A percentile compares a stretch with the other conserved stretches of the same genome.
These are phyloP conservation scores for Mucor saturninus DNA, from an alignment of 371 early-diverging fungal genomes.

Conservation along the genomic window DNA sequence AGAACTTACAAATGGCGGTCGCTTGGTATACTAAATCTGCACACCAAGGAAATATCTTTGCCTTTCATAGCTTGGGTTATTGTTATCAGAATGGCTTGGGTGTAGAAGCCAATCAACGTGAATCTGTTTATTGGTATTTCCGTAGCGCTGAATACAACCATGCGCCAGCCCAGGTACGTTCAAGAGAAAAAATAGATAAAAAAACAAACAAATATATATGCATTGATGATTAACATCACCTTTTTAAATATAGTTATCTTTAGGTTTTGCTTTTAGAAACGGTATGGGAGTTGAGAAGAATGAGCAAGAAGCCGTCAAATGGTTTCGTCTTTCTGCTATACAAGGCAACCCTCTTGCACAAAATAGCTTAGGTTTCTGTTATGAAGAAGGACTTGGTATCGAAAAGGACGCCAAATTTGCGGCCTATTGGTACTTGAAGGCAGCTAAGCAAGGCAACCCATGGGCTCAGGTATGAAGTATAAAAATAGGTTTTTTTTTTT, in stretches of 20 bases:
- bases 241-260: constrained; percentile 48
- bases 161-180: constrained; percentile 62
- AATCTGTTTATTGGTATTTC: constrained; percentile 82
- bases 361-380: constrained; percentile 87
- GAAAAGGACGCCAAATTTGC: constrained; percentile 60
- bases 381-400: constrained; percentile 76
- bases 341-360: constrained; percentile 80
- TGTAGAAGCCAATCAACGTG: constrained; percentile 57
- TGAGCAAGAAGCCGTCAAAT: constrained; percentile 68
- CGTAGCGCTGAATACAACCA: constrained; percentile 68
- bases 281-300: constrained; percentile 75
- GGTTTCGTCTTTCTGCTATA: constrained; percentile 70
- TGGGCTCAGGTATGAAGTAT: constrained; percentile 55
- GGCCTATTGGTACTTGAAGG: constrained; percentile 64
- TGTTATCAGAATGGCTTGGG: constrained; percentile 92
- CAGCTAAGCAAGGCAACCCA: constrained; percentile 67
- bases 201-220: background rate
- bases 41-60: constrained; percentile 78
- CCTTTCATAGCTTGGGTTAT: constrained; percentile 85
- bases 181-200: too few species aligned
- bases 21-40: constrained; percentile 78
- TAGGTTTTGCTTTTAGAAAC: constrained; percentile 84
- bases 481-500: background rate
- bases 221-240: background rate
- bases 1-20: constrained; percentile 68